Percentiles rank a stretch among this genome's conserved stretches.
Evolutionary conservation across 495 filamentous ascomycete genomes (phyloP).

Genomic region (Penicillium ochrochloron): DNA sequence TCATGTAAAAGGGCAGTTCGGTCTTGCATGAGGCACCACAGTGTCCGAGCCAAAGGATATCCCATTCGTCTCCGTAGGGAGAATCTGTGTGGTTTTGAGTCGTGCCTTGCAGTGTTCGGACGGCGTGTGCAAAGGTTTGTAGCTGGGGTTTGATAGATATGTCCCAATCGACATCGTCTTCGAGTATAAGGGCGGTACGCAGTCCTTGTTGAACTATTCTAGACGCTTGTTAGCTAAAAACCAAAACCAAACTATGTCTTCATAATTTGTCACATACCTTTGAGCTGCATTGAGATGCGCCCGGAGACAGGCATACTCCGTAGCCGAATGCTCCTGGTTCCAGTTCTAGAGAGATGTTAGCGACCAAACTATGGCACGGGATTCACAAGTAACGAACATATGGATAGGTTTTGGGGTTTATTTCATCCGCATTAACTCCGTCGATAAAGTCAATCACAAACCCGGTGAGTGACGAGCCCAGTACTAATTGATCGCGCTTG

Average conservation of each 20-base stretch:
- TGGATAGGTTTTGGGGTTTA: background rate
- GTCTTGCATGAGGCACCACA: background rate
- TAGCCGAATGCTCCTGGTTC: background rate
- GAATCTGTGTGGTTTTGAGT: background rate
- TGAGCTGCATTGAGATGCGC: background rate
- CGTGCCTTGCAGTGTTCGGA: background rate
- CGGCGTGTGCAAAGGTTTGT: background rate
- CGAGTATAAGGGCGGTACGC: background rate
- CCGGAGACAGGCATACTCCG: background rate
- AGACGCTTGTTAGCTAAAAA: background rate
- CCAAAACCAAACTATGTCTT: background rate
- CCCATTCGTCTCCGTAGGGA: background rate
- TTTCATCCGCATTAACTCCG: background rate
- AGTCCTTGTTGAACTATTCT: background rate
- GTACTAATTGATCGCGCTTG: slow-evolving; percentile 61
- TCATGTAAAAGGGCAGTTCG: background rate
- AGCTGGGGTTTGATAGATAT: background rate
- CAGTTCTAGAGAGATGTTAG: background rate
- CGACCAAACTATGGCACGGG: background rate
- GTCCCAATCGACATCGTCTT: background rate
- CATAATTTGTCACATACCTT: background rate
- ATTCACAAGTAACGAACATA: background rate
- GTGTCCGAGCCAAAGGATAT: background rate
- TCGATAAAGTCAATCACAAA: slow-evolving; percentile 12
- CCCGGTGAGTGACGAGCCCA: slow-evolving; percentile 55